Base-by-base conservation (phyloP, 345 rosid genomes). In the Eucalyptus albens region DNA sequence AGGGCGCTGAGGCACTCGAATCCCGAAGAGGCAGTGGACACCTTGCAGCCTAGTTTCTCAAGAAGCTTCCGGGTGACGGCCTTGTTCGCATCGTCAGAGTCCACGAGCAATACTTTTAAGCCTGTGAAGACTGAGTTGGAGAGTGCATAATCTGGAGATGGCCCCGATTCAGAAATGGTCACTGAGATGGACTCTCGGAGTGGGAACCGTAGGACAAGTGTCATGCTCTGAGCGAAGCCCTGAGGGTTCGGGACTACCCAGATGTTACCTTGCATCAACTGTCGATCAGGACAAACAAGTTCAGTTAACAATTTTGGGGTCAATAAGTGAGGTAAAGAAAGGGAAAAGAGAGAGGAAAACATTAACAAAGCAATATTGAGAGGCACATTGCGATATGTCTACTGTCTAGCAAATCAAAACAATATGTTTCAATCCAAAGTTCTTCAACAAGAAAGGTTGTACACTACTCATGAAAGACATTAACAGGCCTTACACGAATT, bases 191-290 rank as follows among this genome's bases (percentile, higher is more conserved):
- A 94, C 22, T 92, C 92, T 40, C 91, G 94, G 50, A 93, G 90
- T 88, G 94, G 95, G 91, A 98, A 96, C 87, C 95, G 91, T 47
- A 98, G 97, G 91, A 94, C 93, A 83, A 98, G 93, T 8, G 96
- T 95, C 96, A 96, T 96, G 92, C 97, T 92, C 91, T 95, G 95
- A 24, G 95, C 93, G 81, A 93, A 91, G 81, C 98, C 96, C 21
- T 91, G 94, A 67, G 92, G 87, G 88, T 93, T 93, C 37, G 95
- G 96, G 44, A 94, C 91, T 60, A 93, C 94, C 93, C 96, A 97
- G 90, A 98, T 94, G 90, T 93, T 94, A 87, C 99, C 99, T 51
- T 95, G 98, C 98, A 98, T 98, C 92, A 95, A 77, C 99, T 98
- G 91, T 90, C 86, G 90, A 90, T 67, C 49, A 85, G 8, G 88